Evolutionary conservation across 1,139 yeast species (phyloP).

Genomic region (Barnettozyma hawaiiensis): DNA sequence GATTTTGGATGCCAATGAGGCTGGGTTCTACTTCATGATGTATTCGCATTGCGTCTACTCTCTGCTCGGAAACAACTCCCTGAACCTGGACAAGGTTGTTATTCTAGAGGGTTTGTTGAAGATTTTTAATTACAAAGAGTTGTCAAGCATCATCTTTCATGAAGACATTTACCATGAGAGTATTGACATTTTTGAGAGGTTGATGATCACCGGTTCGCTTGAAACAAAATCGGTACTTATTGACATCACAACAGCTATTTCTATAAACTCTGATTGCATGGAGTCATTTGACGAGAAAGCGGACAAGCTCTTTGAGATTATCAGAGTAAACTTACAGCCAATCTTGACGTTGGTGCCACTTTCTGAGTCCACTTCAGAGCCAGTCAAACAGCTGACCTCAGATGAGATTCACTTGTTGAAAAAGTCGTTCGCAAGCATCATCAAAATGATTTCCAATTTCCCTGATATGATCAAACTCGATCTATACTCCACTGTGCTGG

Average conservation of each 20-base stretch:
- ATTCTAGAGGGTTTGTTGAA: slow-evolving; percentile 51
- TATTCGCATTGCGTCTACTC: slow-evolving; percentile 84
- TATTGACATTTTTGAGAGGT: slow-evolving; percentile 69
- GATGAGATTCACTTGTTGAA: slow-evolving; percentile 42
- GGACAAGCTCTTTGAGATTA: slow-evolving; percentile 75
- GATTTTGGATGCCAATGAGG: slow-evolving; percentile 50
- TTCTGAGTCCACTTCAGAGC: slow-evolving; percentile 43
- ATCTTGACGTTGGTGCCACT: slow-evolving; percentile 57
- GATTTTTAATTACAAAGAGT: slow-evolving; percentile 50
- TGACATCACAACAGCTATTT: slow-evolving; percentile 50
- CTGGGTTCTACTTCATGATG: slow-evolving; percentile 72
- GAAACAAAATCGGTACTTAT: slow-evolving; percentile 50
- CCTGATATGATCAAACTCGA: slow-evolving; percentile 67
- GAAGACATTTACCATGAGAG: slow-evolving; percentile 72
- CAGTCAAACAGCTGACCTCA: slow-evolving; percentile 22
- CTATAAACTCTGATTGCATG: slow-evolving; percentile 28
- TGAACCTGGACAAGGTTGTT: slow-evolving; percentile 31
- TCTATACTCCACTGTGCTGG: slow-evolving; percentile 59
- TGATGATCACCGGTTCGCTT: slow-evolving; percentile 54
- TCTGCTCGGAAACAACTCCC: slow-evolving; percentile 36
- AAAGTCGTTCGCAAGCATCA: slow-evolving; percentile 49
- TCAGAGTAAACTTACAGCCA: slow-evolving; percentile 67
- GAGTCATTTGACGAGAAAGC: slow-evolving; percentile 47
- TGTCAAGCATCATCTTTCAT: slow-evolving; percentile 57
- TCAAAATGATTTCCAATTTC: slow-evolving; percentile 55